Percentiles rank a stretch among this genome's conserved stretches.
These are phyloP conservation scores for Colletotrichum tofieldiae DNA, from an alignment of 2,329 filamentous ascomycete genomes.

Conservation along the genomic window DNA sequence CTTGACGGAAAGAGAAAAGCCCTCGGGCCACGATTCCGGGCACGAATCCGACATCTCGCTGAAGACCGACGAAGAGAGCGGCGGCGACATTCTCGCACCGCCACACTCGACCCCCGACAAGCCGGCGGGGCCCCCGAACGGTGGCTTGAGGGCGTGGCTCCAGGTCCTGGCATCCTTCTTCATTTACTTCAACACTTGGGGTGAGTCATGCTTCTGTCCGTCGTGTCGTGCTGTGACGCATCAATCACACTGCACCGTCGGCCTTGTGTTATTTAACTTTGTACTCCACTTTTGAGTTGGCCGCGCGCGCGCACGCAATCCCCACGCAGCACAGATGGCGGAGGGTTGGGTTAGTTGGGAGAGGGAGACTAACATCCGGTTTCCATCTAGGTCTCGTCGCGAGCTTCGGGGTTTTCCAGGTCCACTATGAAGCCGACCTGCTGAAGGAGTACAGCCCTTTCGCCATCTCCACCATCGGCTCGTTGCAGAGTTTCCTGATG, in stretches of 20 bases:
- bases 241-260: not conserved
- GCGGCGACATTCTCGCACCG: conserved; percentile 7
- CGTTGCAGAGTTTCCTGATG: conserved; percentile 63
- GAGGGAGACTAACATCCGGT: not conserved
- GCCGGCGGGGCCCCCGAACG: conserved; percentile 44
- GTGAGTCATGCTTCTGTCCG: conserved; percentile 13
- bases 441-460: conserved; percentile 25
- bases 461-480: conserved; percentile 62
- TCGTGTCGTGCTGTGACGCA: not conserved
- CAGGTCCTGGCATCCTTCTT: conserved; percentile 64
- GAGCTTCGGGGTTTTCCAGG: conserved; percentile 68
- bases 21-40: not conserved
- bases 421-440: conserved; percentile 62
- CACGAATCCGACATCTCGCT: not conserved
- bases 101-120: not conserved
- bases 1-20: conserved; percentile 26
- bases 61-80: conserved; percentile 28
- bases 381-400: conserved; percentile 60
- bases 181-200: conserved; percentile 63
- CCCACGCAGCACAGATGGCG: no score
- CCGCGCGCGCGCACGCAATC: no score
- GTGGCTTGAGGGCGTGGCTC: conserved; percentile 60
- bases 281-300: no score
- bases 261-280: not conserved
- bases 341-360: not conserved